phyloP scores from a whole-genome alignment of 1,284 basidiomycete species.

The Singerocomus rubriflavus region DNA sequence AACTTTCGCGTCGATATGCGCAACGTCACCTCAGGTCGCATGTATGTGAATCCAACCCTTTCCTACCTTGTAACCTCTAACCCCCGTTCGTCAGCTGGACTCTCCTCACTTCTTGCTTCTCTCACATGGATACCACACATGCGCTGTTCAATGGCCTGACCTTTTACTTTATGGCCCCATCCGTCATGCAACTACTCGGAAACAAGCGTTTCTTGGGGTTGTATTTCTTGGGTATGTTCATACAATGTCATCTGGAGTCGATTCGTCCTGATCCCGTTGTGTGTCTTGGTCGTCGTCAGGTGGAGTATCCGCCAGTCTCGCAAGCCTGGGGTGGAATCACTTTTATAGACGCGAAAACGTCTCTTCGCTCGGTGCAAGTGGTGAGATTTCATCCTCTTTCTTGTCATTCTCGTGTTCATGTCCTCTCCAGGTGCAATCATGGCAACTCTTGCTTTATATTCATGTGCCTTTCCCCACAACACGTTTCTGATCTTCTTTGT shows the following conservation, averaged over 20 bases:
- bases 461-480: constrained; percentile 65
- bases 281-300: constrained; percentile 36
- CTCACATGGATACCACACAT: constrained; percentile 62
- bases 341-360: constrained; percentile 41
- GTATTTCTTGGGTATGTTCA: constrained; percentile 64
- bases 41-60: constrained; percentile 44
- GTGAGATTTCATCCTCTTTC: constrained; percentile 37
- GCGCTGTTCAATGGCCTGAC: constrained; percentile 78
- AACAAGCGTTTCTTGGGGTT: constrained; percentile 69
- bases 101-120: constrained; percentile 72
- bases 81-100: constrained; percentile 63
- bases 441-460: constrained; percentile 68
- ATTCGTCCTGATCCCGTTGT: neutral
- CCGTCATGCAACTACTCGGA: constrained; percentile 68
- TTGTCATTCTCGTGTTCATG: neutral
- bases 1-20: constrained; percentile 67
- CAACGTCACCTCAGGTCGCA: constrained; percentile 67
- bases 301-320: constrained; percentile 60
- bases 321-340: constrained; percentile 58
- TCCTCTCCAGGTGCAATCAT: constrained; percentile 63
- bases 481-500: constrained; percentile 80
- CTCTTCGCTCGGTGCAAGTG: constrained; percentile 73
- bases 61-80: constrained; percentile 1
- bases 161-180: constrained; percentile 76
- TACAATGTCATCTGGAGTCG: neutral